phyloP scores from a whole-genome alignment of 192 early-diverging fungal genomes.

The Podila minutissima region DNA sequence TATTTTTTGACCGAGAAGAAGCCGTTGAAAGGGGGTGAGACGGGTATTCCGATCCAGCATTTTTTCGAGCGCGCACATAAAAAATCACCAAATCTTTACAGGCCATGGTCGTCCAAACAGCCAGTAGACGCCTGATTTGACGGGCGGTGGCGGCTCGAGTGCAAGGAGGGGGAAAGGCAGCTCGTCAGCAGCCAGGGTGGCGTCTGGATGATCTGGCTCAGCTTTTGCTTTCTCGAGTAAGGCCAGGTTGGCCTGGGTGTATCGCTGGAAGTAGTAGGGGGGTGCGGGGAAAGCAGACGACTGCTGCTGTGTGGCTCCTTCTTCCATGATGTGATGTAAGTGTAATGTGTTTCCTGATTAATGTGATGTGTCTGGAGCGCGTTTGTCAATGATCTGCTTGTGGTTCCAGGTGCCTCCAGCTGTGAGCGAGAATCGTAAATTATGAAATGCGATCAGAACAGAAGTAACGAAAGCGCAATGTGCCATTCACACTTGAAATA shows the following conservation, averaged over 20 bases:
- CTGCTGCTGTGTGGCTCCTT: slow-evolving; percentile 38
- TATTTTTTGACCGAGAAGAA: slow-evolving; percentile 4
- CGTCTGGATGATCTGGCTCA: slow-evolving; percentile 28
- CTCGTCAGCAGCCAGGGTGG: slow-evolving; percentile 29
- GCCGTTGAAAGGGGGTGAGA: neutral
- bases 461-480: too few relatives aligned
- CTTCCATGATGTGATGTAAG: slow-evolving; percentile 24
- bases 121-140: slow-evolving; percentile 61
- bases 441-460: too few relatives aligned
- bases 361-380: neutral
- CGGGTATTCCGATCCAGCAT: too few relatives aligned
- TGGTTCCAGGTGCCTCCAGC: too few relatives aligned
- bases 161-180: slow-evolving; percentile 57
- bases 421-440: too few relatives aligned
- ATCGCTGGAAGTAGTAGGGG: slow-evolving; percentile 71
- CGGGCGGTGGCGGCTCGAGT: slow-evolving; percentile 67
- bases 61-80: neutral
- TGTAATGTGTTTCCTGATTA: neutral
- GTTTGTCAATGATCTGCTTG: neutral
- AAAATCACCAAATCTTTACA: slow-evolving; percentile 45
- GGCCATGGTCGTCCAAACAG: slow-evolving; percentile 79
- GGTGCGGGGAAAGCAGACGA: slow-evolving; percentile 71
- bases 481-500: too few relatives aligned
- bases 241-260: slow-evolving; percentile 69
- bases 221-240: slow-evolving; percentile 31